phyloP scores from a whole-genome alignment of 2,329 filamentous ascomycete genomes.

The Aureobasidium sp. region DNA sequence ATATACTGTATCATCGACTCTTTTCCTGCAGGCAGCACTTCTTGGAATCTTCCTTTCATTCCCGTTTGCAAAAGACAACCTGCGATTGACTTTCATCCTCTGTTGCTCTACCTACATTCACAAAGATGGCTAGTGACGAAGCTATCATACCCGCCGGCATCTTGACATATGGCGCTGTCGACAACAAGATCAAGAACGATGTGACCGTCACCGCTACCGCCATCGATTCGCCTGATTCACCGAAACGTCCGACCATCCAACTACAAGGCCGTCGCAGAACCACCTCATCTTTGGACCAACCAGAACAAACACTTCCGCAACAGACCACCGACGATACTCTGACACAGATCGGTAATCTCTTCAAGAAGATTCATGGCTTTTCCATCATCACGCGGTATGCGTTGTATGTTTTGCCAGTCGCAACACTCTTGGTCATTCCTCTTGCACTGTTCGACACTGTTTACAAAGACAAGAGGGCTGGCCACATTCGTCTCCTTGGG shows the following conservation, averaged over 20 bases:
- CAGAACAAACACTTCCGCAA: conserved; percentile 18
- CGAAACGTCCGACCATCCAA: background rate
- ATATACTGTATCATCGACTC: background rate
- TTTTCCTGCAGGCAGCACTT: background rate
- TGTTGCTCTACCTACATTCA: too few species aligned
- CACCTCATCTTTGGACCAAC: background rate
- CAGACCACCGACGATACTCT: conserved; percentile 45
- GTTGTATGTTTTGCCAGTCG: conserved; percentile 60
- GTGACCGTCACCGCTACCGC: conserved; percentile 6
- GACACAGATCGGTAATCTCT: conserved; percentile 60
- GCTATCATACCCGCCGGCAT: background rate
- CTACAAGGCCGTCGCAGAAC: conserved; percentile 11
- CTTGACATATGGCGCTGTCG: background rate
- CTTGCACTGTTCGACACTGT: conserved; percentile 44
- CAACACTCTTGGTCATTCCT: conserved; percentile 54
- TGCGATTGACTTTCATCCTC: background rate
- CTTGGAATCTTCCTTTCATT: background rate
- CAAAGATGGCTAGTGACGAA: conserved; percentile 8
- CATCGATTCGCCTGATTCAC: background rate
- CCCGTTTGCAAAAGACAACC: background rate
- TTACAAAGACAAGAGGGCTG: conserved; percentile 24
- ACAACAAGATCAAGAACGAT: background rate
- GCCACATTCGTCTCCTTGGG: conserved; percentile 44
- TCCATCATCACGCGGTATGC: conserved; percentile 60
- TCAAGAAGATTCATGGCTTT: conserved; percentile 57